phyloP scores from a whole-genome alignment of 225 moss, liverwort and hornwort genomes.

The Bryum argenteum region DNA sequence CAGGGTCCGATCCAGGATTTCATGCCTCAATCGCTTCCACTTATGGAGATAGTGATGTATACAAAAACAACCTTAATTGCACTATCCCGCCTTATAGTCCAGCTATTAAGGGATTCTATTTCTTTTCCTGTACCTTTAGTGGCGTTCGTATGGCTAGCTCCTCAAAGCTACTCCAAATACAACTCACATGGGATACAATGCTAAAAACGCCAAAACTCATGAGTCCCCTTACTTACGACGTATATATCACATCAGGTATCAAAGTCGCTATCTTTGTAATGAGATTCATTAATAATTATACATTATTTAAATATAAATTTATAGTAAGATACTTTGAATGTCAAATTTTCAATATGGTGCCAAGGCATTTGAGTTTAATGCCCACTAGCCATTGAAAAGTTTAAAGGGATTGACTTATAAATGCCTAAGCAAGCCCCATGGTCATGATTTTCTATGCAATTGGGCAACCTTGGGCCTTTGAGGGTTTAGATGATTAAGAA shows the following conservation, averaged over 20 bases:
- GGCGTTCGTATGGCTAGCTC: constrained; percentile 22
- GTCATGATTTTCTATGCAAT: no score
- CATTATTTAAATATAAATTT: no score
- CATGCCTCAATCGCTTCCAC: neutral
- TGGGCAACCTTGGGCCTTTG: no score
- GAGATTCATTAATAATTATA: neutral
- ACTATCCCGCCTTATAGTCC: neutral
- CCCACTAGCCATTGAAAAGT: no score
- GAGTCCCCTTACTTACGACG: neutral
- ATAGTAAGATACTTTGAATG: no score
- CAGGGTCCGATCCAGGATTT: neutral
- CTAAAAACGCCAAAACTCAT: rapidly evolving
- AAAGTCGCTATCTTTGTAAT: neutral
- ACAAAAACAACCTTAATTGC: constrained; percentile 12
- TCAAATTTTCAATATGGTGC: no score
- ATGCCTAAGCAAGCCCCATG: no score
- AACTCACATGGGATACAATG: constrained; percentile 3
- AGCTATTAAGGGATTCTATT: neutral
- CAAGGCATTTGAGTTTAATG: no score
- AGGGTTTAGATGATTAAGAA: no score
- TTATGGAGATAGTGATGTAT: neutral
- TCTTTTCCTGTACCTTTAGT: constrained; percentile 20
- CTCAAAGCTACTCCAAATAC: constrained; percentile 9
- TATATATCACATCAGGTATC: constrained; percentile 25
- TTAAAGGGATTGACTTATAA: no score